Evolutionary conservation across 352 stramenopile species (phyloP).

Genomic region (Hyaloperonospora brassicae): DNA sequence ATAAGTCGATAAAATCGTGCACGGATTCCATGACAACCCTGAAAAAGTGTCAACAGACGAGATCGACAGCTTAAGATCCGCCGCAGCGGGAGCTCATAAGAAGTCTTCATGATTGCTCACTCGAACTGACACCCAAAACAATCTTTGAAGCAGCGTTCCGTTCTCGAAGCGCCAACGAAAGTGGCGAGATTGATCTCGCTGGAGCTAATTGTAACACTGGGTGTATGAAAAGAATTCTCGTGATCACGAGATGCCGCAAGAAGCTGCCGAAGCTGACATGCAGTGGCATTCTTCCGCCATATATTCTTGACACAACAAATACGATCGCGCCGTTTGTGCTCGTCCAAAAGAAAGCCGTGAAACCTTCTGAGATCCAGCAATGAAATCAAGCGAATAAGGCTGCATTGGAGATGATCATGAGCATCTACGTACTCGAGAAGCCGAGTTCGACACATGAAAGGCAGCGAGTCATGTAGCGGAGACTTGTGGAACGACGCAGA

Average conservation of each 20-base stretch:
- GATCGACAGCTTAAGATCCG: neutral
- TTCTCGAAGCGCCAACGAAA: conserved; percentile 1
- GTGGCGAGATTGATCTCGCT: neutral
- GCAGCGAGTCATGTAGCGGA: neutral
- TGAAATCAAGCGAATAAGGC: neutral
- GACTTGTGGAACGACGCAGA: neutral
- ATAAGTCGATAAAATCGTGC: neutral
- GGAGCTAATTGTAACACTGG: neutral
- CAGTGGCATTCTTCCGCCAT: neutral
- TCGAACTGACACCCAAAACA: neutral
- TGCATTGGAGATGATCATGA: neutral
- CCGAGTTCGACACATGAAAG: neutral
- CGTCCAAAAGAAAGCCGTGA: neutral
- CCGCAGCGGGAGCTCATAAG: neutral
- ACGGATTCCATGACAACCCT: conserved; percentile 4
- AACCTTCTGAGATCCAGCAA: neutral
- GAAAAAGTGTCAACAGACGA: neutral
- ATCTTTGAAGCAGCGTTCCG: conserved; percentile 7
- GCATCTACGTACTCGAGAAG: neutral
- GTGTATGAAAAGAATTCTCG: neutral
- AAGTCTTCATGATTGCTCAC: neutral
- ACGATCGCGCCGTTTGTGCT: neutral
- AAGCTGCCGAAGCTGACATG: neutral
- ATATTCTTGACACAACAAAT: conserved; percentile 1
- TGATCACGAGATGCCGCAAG: neutral